Evolutionary conservation across 495 filamentous ascomycete genomes (phyloP).

Genomic region (Friedmanniomyces endolithicus): DNA sequence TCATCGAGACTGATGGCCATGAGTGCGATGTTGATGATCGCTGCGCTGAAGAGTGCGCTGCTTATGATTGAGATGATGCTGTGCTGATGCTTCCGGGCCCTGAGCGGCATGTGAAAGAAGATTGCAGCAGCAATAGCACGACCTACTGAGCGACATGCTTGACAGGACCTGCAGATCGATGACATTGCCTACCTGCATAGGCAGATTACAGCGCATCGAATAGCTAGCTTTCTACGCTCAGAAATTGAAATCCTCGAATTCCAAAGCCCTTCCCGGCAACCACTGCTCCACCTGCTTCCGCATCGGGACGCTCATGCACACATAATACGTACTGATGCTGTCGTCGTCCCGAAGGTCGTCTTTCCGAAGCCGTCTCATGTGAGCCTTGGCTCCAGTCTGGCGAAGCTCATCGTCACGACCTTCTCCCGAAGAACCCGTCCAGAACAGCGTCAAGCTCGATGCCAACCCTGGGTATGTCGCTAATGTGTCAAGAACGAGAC

Average conservation of each 20-base stretch:
- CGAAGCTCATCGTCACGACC: constrained; percentile 21
- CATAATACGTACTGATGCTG: constrained; percentile 43
- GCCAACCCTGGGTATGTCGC: constrained; percentile 39
- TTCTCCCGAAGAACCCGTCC: constrained; percentile 38
- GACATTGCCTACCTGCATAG: not conserved
- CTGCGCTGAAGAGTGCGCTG: too few species aligned
- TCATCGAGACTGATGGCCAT: too few species aligned
- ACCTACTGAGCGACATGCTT: not conserved
- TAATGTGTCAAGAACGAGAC: constrained; percentile 49
- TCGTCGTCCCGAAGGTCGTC: constrained; percentile 36
- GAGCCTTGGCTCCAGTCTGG: constrained; percentile 33
- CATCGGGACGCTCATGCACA: constrained; percentile 51
- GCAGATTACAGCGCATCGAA: not conserved
- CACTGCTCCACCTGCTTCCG: constrained; percentile 46
- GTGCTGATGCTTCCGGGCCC: too few species aligned
- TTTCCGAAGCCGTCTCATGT: constrained; percentile 41
- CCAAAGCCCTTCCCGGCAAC: constrained; percentile 48
- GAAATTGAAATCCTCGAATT: constrained; percentile 60
- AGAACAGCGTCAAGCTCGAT: constrained; percentile 43
- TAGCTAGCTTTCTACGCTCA: constrained; percentile 1
- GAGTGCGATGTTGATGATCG: too few species aligned
- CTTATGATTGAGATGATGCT: too few species aligned
- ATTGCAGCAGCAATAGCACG: too few species aligned
- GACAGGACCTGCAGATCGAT: not conserved
- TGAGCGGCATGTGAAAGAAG: too few species aligned